Percentiles rank a stretch among this genome's conserved stretches.
Conservation (phyloP, 345 rosid species). For the Citrus maxima region DNA sequence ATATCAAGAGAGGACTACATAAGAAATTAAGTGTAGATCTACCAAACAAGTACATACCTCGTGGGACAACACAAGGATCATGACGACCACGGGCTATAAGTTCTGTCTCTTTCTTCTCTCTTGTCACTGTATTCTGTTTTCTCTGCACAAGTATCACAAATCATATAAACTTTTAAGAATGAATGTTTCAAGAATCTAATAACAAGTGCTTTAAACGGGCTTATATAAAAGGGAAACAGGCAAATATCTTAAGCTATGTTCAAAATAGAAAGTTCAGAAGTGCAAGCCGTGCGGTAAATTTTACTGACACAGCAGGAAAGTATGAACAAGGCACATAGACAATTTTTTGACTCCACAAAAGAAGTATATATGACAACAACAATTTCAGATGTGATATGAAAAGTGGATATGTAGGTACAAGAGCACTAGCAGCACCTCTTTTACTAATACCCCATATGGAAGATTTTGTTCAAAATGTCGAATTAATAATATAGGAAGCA, state of each 20-base stretch:
- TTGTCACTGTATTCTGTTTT: slow-evolving; percentile 77
- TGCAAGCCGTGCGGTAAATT: neutral
- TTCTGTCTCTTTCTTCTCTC: slow-evolving; percentile 77
- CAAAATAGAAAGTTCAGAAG: neutral
- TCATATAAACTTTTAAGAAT: neutral
- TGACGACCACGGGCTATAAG: slow-evolving; percentile 93
- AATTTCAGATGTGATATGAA: neutral
- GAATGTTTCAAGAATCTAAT: neutral
- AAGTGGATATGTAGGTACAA: neutral
- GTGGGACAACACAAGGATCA: slow-evolving; percentile 97
- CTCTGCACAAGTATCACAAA: slow-evolving; percentile 42
- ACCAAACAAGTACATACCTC: slow-evolving; percentile 46
- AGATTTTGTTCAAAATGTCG: neutral
- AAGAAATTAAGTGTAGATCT: neutral
- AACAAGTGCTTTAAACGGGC: neutral
- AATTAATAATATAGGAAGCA: neutral
- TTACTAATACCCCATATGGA: neutral
- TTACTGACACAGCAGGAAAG: neutral
- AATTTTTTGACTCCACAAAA: neutral
- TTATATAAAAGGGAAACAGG: neutral
- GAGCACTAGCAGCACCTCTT: too few relatives aligned
- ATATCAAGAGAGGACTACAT: too few relatives aligned
- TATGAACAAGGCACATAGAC: neutral
- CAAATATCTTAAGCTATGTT: neutral
- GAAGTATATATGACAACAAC: neutral